These are phyloP conservation scores for Fomitopsis serialis DNA, from an alignment of 768 basidiomycete genomes.

Conservation along the genomic window DNA sequence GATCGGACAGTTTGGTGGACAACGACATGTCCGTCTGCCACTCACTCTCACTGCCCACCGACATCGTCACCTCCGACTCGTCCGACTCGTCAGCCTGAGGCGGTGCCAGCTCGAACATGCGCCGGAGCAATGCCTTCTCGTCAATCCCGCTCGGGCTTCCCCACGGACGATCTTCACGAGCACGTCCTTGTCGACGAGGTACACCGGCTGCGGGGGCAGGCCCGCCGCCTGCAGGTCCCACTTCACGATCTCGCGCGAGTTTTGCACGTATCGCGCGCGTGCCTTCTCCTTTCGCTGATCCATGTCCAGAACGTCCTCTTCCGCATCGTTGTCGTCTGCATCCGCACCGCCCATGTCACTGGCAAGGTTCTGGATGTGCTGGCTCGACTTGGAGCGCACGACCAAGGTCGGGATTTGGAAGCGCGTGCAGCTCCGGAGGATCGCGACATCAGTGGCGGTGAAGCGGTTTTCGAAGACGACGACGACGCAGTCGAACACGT, in stretches of 20 bases:
- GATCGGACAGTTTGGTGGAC: too few species aligned
- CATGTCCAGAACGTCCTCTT: neutral
- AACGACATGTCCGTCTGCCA: too few species aligned
- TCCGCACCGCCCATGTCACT: neutral
- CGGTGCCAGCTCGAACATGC: neutral
- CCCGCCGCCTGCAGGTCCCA: neutral
- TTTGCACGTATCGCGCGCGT: neutral
- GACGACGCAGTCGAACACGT: conserved; percentile 2
- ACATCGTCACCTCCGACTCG: too few species aligned
- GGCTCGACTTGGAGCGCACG: neutral
- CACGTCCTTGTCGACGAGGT: neutral
- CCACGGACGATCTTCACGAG: neutral
- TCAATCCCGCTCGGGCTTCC: neutral
- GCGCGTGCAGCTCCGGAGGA: neutral
- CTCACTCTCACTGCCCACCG: too few species aligned
- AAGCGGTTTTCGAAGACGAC: neutral
- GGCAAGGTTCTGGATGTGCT: neutral
- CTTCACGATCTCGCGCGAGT: neutral
- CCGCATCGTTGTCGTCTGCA: neutral
- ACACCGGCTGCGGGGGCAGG: neutral
- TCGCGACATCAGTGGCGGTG: neutral
- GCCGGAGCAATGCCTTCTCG: neutral
- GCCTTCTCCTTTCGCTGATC: neutral
- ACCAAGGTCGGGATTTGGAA: neutral
- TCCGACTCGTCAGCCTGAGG: too few species aligned